These are phyloP conservation scores for Corniculantispora saksenae DNA, from an alignment of 2,329 filamentous ascomycete species.

Conservation along the genomic window DNA sequence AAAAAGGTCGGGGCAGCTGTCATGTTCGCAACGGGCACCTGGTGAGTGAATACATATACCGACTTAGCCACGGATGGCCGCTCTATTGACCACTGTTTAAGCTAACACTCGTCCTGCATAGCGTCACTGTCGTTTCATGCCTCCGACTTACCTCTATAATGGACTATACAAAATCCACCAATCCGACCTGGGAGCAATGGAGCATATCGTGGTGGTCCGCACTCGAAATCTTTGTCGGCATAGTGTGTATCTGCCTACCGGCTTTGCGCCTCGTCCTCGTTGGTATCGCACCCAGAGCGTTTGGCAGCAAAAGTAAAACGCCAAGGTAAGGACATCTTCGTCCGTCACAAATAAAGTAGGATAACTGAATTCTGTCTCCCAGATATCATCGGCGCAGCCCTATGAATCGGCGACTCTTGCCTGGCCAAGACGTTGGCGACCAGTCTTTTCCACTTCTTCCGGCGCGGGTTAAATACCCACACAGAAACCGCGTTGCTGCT, in stretches of 20 bases:
- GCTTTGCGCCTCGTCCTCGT: slow-evolving; percentile 30
- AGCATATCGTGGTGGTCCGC: slow-evolving; percentile 31
- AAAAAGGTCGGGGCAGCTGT: slow-evolving; percentile 45
- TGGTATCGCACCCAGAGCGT: not conserved
- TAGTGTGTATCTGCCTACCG: slow-evolving; percentile 36
- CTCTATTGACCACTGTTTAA: not conserved
- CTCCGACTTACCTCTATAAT: slow-evolving; percentile 32
- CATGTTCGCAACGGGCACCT: slow-evolving; percentile 47
- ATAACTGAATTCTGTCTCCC: too few relatives aligned
- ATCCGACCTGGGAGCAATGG: slow-evolving; percentile 33
- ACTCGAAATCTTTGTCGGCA: slow-evolving; percentile 34
- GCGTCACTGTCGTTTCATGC: slow-evolving; percentile 33
- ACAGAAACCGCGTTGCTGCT: too few relatives aligned
- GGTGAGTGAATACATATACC: slow-evolving; percentile 26
- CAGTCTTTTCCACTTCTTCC: too few relatives aligned
- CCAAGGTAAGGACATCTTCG: too few relatives aligned
- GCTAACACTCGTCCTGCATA: not conserved
- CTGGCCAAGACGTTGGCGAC: too few relatives aligned
- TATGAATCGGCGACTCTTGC: too few relatives aligned
- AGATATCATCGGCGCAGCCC: too few relatives aligned
- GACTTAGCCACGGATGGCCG: slow-evolving; percentile 12
- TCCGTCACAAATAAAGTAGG: too few relatives aligned
- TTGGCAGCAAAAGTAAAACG: not conserved
- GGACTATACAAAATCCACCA: slow-evolving; percentile 28
- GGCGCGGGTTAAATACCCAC: too few relatives aligned